Base-by-base conservation (phyloP, 2,329 filamentous ascomycete genomes). In the Lasiodiplodia citricola region DNA sequence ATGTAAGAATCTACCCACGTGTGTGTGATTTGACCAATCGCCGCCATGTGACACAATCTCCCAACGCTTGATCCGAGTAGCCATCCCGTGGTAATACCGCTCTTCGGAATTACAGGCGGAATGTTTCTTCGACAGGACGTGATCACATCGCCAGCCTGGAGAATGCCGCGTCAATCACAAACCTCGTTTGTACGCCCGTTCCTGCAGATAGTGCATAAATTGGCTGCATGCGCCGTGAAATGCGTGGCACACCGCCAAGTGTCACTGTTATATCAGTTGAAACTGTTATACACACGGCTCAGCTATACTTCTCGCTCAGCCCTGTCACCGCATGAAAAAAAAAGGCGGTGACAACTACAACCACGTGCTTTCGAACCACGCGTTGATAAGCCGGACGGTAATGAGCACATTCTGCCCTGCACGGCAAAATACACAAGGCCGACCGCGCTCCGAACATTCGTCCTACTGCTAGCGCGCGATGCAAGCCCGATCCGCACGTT, bases 271-370 rank as follows among this genome's bases (percentile, higher is more conserved):
- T 31, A 21, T 18, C 28, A 64, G 47, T 52, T 64, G 60, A 64
- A 64, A 52, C 60, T 23, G 23, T 41, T 64, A 64, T 64, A 64
- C 47, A 31, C 60, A 54, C 31, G 47, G 60, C 44, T 28, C 60
- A 52, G 10, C 31, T 64, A 64, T 38, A 64, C 31, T 8, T 11
- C 58, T 63, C 58, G 58, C 47, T 64, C 60, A 52, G 60, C 60
- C 44, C 60, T 38, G 47, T 38, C 47, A 31, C 16, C 23, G 21
- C 37, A 38, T 41, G 10, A 31, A 11, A 38, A n/a, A 5, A 35
- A 21, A 37, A 13, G n/a, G n/a, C 8, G n/a, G 55, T 28, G 51
- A 35, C 35, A 21, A 23, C 55, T 21, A 8, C 35, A 10, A 14
- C 18, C 35, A 38, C 55, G 3, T 21, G 35, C 55, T 11, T 41